A percentile compares a stretch with the other conserved stretches of the same genome.
phyloP scores from a whole-genome alignment of 352 stramenopile species.

The Phytophthora parvispora region DNA sequence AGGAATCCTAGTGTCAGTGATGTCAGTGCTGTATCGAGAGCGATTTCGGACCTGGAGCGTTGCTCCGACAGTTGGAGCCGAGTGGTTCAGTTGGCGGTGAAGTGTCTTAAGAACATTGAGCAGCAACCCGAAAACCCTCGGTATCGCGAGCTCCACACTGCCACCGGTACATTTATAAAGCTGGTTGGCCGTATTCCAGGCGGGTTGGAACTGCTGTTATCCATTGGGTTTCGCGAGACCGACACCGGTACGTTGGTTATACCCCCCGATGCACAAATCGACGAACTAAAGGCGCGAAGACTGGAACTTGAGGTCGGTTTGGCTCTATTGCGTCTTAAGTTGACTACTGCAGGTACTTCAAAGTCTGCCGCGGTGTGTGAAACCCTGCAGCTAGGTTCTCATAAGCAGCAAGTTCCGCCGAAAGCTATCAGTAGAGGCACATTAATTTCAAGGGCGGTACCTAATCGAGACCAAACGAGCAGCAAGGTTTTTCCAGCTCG shows the following conservation, averaged over 20 bases:
- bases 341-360: background rate
- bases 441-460: background rate
- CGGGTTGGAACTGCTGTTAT: constrained; percentile 52
- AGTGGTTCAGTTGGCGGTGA: constrained; percentile 50
- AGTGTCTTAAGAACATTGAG: constrained; percentile 68
- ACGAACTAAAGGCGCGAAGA: constrained; percentile 41
- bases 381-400: background rate
- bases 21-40: constrained; percentile 57
- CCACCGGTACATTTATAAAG: constrained; percentile 58
- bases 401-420: background rate
- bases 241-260: constrained; percentile 50
- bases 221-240: constrained; percentile 66
- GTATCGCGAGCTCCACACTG: constrained; percentile 63
- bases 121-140: constrained; percentile 51
- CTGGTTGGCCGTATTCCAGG: constrained; percentile 43
- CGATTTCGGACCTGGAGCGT: constrained; percentile 24
- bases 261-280: constrained; percentile 25
- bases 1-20: constrained; percentile 57
- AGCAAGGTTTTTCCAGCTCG: background rate
- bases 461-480: background rate
- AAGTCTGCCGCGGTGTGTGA: too few relatives aligned
- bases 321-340: constrained; percentile 11
- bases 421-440: background rate
- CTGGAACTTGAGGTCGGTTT: constrained; percentile 63
- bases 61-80: constrained; percentile 37